Conservation (phyloP, 2,329 filamentous ascomycete genomes). For the Sclerotinia minor region DNA sequence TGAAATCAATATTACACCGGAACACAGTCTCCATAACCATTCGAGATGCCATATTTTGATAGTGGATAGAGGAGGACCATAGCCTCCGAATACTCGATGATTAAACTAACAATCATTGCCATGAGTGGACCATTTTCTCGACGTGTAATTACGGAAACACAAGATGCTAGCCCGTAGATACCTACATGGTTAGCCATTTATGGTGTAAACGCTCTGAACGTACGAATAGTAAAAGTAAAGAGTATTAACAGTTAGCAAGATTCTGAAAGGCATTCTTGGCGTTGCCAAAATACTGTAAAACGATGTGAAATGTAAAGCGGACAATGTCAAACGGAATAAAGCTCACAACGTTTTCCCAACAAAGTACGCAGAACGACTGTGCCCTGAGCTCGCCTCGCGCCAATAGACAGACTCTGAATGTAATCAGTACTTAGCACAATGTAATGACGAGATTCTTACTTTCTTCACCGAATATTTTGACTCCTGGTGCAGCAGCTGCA, state of each 20-base stretch:
- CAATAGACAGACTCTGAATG: not conserved
- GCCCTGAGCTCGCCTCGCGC: not conserved
- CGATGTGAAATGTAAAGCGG: not conserved
- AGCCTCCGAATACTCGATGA: not conserved
- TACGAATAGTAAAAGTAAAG: not conserved
- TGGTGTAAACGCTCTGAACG: not conserved
- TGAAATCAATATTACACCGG: not conserved
- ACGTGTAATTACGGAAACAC: not conserved
- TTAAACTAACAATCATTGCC: not conserved
- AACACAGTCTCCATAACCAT: not conserved
- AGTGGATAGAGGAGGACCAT: not conserved
- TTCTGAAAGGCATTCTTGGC: not conserved
- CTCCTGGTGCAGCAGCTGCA: not conserved
- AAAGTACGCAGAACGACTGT: not conserved
- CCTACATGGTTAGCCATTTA: not conserved
- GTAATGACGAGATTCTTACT: conserved; percentile 26
- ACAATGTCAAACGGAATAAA: not conserved
- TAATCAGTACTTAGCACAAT: not conserved
- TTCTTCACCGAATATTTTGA: conserved; percentile 8
- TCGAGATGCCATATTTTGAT: not conserved
- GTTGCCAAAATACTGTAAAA: not conserved
- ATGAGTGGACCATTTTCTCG: not conserved
- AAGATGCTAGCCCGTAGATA: not conserved
- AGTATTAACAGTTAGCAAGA: not conserved
- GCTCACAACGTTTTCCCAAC: not conserved